Evolutionary conservation across 441 rosid genomes (phyloP).

Genomic region (Syzygium syzygioides): DNA sequence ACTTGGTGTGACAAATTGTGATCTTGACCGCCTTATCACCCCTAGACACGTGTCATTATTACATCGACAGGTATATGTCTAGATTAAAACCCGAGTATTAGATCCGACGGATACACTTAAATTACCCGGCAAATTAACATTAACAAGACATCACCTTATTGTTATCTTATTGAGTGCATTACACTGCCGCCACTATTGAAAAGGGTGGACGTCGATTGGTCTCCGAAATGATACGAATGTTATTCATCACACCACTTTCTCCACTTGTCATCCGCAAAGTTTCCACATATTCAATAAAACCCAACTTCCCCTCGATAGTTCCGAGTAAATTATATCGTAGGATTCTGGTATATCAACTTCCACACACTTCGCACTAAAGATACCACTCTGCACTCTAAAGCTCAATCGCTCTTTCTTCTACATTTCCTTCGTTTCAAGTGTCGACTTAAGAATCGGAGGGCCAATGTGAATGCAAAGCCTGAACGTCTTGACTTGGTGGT

Average conservation of each 20-base stretch:
- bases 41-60: not conserved
- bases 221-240: not conserved
- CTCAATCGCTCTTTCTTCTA: not conserved
- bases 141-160: not conserved
- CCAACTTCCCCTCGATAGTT: not conserved
- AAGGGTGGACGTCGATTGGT: accelerated
- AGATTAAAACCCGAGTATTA: not conserved
- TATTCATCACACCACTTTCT: accelerated
- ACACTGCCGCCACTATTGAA: no score
- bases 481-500: not conserved
- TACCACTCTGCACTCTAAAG: not conserved
- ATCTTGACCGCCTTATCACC: not conserved
- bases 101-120: not conserved
- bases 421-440: not conserved
- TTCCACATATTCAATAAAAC: not conserved
- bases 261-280: not conserved
- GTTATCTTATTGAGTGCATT: no score
- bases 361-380: accelerated
- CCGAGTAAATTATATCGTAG: not conserved
- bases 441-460: not conserved
- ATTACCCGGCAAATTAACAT: not conserved
- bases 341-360: not conserved
- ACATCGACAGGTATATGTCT: not conserved
- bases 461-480: not conserved
- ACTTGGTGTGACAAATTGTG: not conserved